phyloP scores from a whole-genome alignment of 345 rosid genomes.

The Ceriops zippeliana region DNA sequence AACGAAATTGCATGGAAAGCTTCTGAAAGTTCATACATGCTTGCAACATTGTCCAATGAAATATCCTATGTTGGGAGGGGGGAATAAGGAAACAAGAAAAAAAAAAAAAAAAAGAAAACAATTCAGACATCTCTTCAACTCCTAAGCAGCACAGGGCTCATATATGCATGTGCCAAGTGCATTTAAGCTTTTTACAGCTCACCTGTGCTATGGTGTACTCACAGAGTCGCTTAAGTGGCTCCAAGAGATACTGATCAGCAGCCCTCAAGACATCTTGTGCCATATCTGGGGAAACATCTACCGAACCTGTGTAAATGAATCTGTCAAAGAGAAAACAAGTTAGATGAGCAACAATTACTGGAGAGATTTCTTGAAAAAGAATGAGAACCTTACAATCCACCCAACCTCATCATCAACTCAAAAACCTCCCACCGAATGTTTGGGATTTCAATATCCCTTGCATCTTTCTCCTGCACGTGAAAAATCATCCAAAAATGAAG shows the following conservation, averaged over 20 bases:
- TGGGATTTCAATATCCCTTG: slow-evolving; percentile 96
- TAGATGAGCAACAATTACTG: slow-evolving; percentile 7
- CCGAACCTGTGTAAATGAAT: slow-evolving; percentile 96
- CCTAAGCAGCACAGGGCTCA: slow-evolving; percentile 14
- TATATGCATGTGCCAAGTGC: not conserved
- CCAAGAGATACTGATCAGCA: slow-evolving; percentile 96
- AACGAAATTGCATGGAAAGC: slow-evolving; percentile 88
- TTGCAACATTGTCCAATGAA: slow-evolving; percentile 78
- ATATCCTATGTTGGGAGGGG: slow-evolving; percentile 52
- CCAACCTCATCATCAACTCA: slow-evolving; percentile 98
- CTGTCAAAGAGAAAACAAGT: slow-evolving; percentile 37
- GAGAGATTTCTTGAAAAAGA: slow-evolving; percentile 7
- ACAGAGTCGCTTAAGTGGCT: slow-evolving; percentile 94
- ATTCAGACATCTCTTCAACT: slow-evolving; percentile 25
- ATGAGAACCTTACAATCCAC: slow-evolving; percentile 16
- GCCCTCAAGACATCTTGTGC: slow-evolving; percentile 98
- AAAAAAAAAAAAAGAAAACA: slow-evolving; percentile 8
- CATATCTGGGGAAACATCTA: slow-evolving; percentile 71
- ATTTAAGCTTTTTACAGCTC: slow-evolving; percentile 25
- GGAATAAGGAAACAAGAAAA: not conserved
- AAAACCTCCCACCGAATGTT: slow-evolving; percentile 99
- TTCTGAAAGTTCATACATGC: slow-evolving; percentile 98
- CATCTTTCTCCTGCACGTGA: slow-evolving; percentile 75
- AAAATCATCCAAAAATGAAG: not conserved
- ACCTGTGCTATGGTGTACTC: slow-evolving; percentile 98